Conservation (phyloP, 2,329 filamentous ascomycete genomes). For the Calonectria leucothoes region DNA sequence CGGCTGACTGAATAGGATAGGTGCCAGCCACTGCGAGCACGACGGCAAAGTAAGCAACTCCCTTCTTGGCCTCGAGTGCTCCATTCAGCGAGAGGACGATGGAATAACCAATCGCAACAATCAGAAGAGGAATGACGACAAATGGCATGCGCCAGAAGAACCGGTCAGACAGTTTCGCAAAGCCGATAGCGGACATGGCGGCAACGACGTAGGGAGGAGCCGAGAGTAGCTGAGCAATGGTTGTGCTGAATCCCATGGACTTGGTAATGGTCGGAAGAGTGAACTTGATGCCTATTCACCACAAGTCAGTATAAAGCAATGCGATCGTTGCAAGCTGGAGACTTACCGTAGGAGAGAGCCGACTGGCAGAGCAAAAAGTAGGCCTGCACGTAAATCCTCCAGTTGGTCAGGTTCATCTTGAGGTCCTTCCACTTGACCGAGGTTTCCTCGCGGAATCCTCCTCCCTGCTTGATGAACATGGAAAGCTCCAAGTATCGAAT, state of each 20-base stretch:
- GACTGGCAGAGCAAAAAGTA: conserved; percentile 44
- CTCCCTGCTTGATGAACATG: conserved; percentile 48
- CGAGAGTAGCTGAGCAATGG: conserved; percentile 55
- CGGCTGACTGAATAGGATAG: conserved; percentile 36
- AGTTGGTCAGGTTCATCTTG: conserved; percentile 43
- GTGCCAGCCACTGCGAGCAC: conserved; percentile 37
- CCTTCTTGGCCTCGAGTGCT: conserved; percentile 31
- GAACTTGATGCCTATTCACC: conserved; percentile 37
- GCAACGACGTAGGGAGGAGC: conserved; percentile 71
- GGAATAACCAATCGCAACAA: conserved; percentile 34
- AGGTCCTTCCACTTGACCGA: conserved; percentile 38
- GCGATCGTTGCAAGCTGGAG: fast-evolving
- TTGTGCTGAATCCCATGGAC: conserved; percentile 41
- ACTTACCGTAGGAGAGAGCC: conserved; percentile 40
- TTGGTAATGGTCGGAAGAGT: conserved; percentile 40
- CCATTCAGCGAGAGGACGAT: conserved; percentile 36
- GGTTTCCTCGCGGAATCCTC: conserved; percentile 37
- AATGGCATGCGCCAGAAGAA: conserved; percentile 54
- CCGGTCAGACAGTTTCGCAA: conserved; percentile 75
- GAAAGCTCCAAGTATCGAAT: conserved; percentile 41
- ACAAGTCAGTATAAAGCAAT: neutral
- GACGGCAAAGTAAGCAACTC: conserved; percentile 31
- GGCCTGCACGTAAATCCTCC: conserved; percentile 45
- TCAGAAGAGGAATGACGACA: conserved; percentile 33
- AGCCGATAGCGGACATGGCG: conserved; percentile 69